These are phyloP conservation scores for Apium graveolens DNA, from an alignment of 129 eudicot genomes.

Conservation along the genomic window DNA sequence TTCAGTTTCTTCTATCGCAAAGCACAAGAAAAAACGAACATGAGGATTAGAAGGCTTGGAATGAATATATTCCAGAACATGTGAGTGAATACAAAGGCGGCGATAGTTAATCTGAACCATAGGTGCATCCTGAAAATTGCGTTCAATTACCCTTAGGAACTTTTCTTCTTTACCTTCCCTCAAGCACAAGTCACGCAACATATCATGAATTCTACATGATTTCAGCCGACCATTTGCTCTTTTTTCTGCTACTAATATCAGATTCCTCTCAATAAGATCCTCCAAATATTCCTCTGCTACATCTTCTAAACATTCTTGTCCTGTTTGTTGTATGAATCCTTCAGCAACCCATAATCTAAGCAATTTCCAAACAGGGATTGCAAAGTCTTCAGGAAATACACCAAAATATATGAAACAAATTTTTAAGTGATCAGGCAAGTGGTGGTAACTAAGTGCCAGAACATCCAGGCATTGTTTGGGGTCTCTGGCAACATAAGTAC, in stretches of 20 bases:
- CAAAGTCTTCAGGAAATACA: constrained; percentile 39
- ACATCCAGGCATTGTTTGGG: constrained; percentile 38
- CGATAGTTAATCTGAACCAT: constrained; percentile 19
- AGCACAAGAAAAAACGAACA: constrained; percentile 55
- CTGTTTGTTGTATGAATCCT: constrained; percentile 35
- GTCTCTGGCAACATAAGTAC: constrained; percentile 31
- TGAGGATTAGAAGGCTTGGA: constrained; percentile 44
- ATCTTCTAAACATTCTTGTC: constrained; percentile 33
- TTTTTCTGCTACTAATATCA: constrained; percentile 34
- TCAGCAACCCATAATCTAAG: constrained; percentile 47
- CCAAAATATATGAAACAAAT: constrained; percentile 36
- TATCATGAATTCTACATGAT: constrained; percentile 46
- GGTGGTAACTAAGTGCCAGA: constrained; percentile 41
- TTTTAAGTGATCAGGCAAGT: constrained; percentile 37
- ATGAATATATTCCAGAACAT: constrained; percentile 30
- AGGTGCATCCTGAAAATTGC: constrained; percentile 1
- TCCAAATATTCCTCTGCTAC: constrained; percentile 40
- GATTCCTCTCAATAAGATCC: constrained; percentile 43
- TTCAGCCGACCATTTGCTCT: constrained; percentile 38
- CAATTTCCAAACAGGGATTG: constrained; percentile 36
- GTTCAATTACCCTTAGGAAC: constrained; percentile 27
- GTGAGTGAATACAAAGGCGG: constrained; percentile 47
- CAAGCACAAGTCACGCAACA: constrained; percentile 41
- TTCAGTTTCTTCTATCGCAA: constrained; percentile 23
- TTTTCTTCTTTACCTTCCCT: constrained; percentile 37